Percentiles rank a stretch among this genome's conserved stretches.
phyloP scores from a whole-genome alignment of 2,329 filamentous ascomycete genomes.

The Neospermospora avenae region DNA sequence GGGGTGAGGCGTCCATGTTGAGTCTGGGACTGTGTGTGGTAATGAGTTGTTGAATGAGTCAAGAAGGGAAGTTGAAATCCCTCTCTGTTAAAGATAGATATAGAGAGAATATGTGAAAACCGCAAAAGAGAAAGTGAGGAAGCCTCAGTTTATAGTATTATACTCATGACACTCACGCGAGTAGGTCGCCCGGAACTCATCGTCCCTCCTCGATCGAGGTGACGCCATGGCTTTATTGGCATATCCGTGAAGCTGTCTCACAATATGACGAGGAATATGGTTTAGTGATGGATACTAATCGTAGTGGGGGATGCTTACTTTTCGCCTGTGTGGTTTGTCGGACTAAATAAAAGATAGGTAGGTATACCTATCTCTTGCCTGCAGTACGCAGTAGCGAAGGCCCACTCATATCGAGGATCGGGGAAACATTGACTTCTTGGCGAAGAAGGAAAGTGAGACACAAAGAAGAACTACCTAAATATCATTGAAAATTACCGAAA shows the following conservation, averaged over 20 bases:
- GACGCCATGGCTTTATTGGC: neutral
- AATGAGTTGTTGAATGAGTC: neutral
- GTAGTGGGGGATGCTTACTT: neutral
- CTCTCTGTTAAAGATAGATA: neutral
- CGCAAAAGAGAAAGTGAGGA: too few relatives aligned
- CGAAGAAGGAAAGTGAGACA: too few relatives aligned
- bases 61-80: neutral
- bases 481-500: too few relatives aligned
- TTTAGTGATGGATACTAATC: neutral
- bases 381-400: too few relatives aligned
- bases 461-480: too few relatives aligned
- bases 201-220: neutral
- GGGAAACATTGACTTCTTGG: too few relatives aligned
- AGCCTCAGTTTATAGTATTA: neutral
- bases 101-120: too few relatives aligned
- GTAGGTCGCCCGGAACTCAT: neutral
- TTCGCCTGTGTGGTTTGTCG: neutral
- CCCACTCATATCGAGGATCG: too few relatives aligned
- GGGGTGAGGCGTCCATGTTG: neutral
- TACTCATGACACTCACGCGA: neutral
- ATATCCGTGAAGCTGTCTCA: neutral
- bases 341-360: too few relatives aligned
- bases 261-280: neutral
- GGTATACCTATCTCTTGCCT: too few relatives aligned
- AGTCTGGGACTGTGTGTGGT: neutral